A percentile compares a stretch with the other conserved stretches of the same genome.
Evolutionary conservation across 208 protist genomes (phyloP).

Genomic region (Trypanosoma vivax): DNA sequence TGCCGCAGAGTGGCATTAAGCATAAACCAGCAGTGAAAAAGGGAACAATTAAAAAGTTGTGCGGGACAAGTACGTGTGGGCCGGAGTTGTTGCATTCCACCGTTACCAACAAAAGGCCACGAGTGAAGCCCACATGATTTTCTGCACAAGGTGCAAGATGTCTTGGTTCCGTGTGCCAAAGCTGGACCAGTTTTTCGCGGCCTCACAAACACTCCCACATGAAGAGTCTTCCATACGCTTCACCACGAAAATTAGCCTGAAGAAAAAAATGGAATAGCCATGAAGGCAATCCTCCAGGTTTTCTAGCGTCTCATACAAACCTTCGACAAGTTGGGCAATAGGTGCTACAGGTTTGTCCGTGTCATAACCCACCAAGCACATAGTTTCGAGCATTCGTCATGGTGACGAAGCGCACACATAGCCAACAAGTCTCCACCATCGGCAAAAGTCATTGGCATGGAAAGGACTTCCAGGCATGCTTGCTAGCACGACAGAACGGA

Average conservation of each 20-base stretch:
- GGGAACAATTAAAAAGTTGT: constrained; percentile 21
- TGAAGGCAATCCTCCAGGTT: constrained; percentile 83
- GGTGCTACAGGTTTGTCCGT: constrained; percentile 47
- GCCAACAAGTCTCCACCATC: constrained; percentile 90
- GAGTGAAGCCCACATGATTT: constrained; percentile 49
- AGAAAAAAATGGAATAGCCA: constrained; percentile 86
- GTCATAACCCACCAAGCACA: constrained; percentile 64
- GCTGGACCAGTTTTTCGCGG: constrained; percentile 83
- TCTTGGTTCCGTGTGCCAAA: constrained; percentile 77
- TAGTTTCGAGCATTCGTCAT: constrained; percentile 79
- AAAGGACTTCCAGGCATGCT: constrained; percentile 93
- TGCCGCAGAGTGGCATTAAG: neutral
- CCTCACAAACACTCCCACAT: constrained; percentile 73
- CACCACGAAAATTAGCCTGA: constrained; percentile 93
- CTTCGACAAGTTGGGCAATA: constrained; percentile 51
- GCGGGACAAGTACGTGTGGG: constrained; percentile 38
- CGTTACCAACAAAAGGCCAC: constrained; percentile 27
- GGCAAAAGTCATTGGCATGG: constrained; percentile 93
- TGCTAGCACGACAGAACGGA: constrained; percentile 80
- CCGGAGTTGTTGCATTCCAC: constrained; percentile 36
- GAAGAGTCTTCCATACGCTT: constrained; percentile 88
- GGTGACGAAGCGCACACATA: constrained; percentile 90
- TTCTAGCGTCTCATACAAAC: constrained; percentile 70
- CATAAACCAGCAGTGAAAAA: constrained; percentile 22
- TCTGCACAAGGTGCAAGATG: constrained; percentile 60